Evolutionary conservation across 169 alveolate genomes (phyloP).

Genomic region (Ophryocystis elektroscirrha): DNA sequence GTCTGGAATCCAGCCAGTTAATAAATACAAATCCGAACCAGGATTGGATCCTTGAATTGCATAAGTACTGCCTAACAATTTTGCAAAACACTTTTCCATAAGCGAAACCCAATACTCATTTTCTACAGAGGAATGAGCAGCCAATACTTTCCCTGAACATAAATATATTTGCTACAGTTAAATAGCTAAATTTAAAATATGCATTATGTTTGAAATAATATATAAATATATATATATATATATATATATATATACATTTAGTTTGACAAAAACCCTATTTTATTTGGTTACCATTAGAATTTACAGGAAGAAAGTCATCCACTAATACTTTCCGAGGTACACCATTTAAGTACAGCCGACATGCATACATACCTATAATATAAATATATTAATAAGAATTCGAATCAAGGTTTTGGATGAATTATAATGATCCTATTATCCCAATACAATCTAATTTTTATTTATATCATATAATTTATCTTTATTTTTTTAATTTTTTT

Average conservation of each 20-base stretch:
- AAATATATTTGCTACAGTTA: not conserved
- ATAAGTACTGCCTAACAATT: conserved; percentile 59
- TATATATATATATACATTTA: not conserved
- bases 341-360: conserved; percentile 60
- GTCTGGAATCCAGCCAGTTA: conserved; percentile 79
- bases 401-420: no score
- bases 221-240: not conserved
- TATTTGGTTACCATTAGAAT: conserved; percentile 10
- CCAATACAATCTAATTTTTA: no score
- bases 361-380: conserved; percentile 49
- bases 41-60: conserved; percentile 68
- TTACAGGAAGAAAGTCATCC: conserved; percentile 66
- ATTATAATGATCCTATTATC: no score
- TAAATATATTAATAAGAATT: no score
- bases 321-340: conserved; percentile 54
- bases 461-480: no score
- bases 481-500: no score
- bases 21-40: conserved; percentile 60
- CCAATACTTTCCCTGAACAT: conserved; percentile 21
- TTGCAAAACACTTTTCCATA: conserved; percentile 69
- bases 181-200: no score
- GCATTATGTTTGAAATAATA: not conserved
- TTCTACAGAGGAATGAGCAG: conserved; percentile 53
- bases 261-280: not conserved
- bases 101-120: conserved; percentile 63